A percentile compares a stretch with the other conserved stretches of the same genome.
Evolutionary conservation across 345 rosid genomes (phyloP).

Genomic region (Turnera subulata): DNA sequence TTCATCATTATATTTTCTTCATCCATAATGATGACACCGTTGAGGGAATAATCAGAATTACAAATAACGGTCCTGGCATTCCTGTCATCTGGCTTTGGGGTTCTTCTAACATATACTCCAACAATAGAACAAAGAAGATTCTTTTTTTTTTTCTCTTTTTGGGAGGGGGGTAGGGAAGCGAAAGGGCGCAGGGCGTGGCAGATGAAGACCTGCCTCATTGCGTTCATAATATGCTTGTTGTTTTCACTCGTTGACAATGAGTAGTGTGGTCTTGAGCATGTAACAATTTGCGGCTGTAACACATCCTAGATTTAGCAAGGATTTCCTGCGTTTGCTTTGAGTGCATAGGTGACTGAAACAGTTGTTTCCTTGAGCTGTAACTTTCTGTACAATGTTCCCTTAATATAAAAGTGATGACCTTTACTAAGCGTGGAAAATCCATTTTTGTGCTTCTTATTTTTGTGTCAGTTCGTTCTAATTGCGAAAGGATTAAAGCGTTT

Average conservation of each 20-base stretch:
- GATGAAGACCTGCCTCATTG: too few species aligned
- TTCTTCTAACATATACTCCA: not conserved
- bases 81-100: constrained; percentile 9
- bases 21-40: not conserved
- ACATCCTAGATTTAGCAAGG: not conserved
- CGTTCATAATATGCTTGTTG: constrained; percentile 3
- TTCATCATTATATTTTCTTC: constrained; percentile 28
- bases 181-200: too few species aligned
- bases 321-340: not conserved
- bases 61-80: constrained; percentile 3
- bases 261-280: constrained; percentile 3
- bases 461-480: too few species aligned
- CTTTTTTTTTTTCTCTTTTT: too few species aligned
- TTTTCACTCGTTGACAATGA: not conserved
- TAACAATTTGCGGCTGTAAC: constrained; percentile 14
- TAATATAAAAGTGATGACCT: too few species aligned
- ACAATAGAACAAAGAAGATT: constrained; percentile 2
- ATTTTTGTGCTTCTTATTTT: too few species aligned
- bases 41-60: constrained; percentile 11
- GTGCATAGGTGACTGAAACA: too few species aligned
- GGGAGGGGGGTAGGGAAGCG: too few species aligned
- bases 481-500: too few species aligned
- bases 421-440: too few species aligned
- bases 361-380: too few species aligned
- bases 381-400: too few species aligned